Evolutionary conservation across 2,329 filamentous ascomycete species (phyloP), one percentile per base, ranked within the genome.

Genomic region (Verticillium dahliae): DNA sequence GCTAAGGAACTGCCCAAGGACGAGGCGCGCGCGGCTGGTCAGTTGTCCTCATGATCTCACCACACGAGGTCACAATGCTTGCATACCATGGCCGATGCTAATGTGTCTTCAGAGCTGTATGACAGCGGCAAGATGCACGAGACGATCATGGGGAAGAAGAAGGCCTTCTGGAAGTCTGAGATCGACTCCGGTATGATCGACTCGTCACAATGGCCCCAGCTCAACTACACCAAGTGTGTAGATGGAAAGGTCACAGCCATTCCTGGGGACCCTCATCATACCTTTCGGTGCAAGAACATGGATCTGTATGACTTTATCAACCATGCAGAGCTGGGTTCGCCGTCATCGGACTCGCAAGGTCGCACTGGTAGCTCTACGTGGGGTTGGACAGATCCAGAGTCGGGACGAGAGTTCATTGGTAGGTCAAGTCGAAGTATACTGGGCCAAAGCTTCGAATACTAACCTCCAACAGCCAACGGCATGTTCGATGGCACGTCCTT

Each of bases 241-340:
- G 56, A 67, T 45, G 65, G 65, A 38, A 61, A 62, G 18, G 64
- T 65, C 11, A 62, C 54, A 14, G 63, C 62, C 27, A 57, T 67
- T 18, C 61, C 63, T 15, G 65, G 62, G 34, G 64, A 67, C 33
- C 58, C 63, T 13, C 62, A 60, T 27, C 63, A 65, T 59, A 66
- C 64, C 22, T 67, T 67, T 60, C 62, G 59, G 54, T 67, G 65
- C 61, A 63, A 66, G 39, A 61, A 57, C 33, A 60, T 67, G 31
- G 62, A 67, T 64, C 74, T 83, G 15, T 80, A 82, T 67, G 79
- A 83, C 69, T 85, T 85, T 70, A 73, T 80, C 62, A 78, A 76
- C 56, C 82, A 85, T 67, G 75, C 78, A 6, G 76, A 79, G 56
- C 75, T 85, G 4, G 82, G 81, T 7, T 80, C 77, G 64, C 63